Evolutionary conservation across 2,329 filamentous ascomycete genomes (phyloP), one percentile per base, ranked within the genome.

Genomic region (Cordyceps cicadae): DNA sequence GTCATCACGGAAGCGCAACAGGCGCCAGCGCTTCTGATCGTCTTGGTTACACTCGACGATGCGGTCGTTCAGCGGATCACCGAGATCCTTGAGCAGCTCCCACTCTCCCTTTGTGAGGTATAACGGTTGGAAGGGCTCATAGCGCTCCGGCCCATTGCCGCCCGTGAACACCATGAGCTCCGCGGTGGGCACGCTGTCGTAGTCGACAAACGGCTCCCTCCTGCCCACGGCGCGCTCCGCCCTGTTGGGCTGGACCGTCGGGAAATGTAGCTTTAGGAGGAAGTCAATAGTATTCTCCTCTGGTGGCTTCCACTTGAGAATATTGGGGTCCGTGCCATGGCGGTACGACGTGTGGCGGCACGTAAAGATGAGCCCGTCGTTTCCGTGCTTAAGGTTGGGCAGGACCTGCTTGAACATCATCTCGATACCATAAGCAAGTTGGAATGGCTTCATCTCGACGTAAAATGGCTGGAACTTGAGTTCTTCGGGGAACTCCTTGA

Each of bases 301-400:
- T 4, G 91, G 90, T 0, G 93, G 92, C 75, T 99, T 99, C 94
- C 94, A 99, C 74, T 99, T 99, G 45, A 99, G 79, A 64, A 97
- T 99, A 72, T 96, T 88, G 54, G 85, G 84, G 74, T 99, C 94
- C 14, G 94, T 99, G 66, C 94, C 94, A 66, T 89, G 87, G 67
- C 87, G 87, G 77, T 99, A 99, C 11, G 87, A 82, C 19, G 90
- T 91, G 67, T 86, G 88, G 64, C 90, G 86, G 76, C 93, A 96
- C n/a, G 94, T 97, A 75, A 97, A 99, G 70, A 99, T 96, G 52
- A 99, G 82, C 6, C 94, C 94, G 72, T 99, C 94, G 72, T 97
- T 97, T 64, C 93, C 92, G 71, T 99, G 94, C 66, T 87, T 88
- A 41, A 99, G 82, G 48, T 81, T 86, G 1, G 92, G 92, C 32